These are phyloP conservation scores for Dictyostelium capitatum DNA, from an alignment of 78 protist genomes.

Conservation along the genomic window DNA sequence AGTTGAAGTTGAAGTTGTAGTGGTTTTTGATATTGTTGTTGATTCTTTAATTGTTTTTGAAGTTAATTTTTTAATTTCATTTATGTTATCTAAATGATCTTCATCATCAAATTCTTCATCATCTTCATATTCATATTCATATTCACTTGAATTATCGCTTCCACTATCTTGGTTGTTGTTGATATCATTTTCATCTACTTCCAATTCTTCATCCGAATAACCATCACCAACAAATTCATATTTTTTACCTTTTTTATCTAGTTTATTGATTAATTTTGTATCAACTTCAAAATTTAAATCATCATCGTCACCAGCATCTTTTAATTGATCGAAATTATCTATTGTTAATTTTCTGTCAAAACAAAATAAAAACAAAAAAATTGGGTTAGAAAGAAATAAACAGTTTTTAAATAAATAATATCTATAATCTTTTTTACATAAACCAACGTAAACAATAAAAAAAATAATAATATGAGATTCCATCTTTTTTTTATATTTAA, in stretches of 20 bases:
- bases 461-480: too few species aligned
- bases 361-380: neutral
- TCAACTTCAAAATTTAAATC: conserved; percentile 37
- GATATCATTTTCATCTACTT: neutral
- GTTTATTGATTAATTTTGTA: neutral
- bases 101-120: neutral
- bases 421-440: too few species aligned
- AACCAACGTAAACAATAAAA: too few species aligned
- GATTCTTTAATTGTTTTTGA: neutral
- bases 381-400: neutral
- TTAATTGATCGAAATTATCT: neutral
- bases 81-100: conserved; percentile 27
- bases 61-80: conserved; percentile 17
- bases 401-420: too few species aligned
- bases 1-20: neutral
- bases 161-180: neutral
- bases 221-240: conserved; percentile 33
- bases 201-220: conserved; percentile 18
- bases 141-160: neutral
- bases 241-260: conserved; percentile 4
- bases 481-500: too few species aligned
- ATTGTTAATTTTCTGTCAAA: neutral
- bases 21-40: neutral
- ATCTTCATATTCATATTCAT: neutral
- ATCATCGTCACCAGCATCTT: neutral